A percentile compares a stretch with the other conserved stretches of the same genome.
Conservation (phyloP, 2,329 filamentous ascomycete genomes). For the Pseudogymnoascus sp. region DNA sequence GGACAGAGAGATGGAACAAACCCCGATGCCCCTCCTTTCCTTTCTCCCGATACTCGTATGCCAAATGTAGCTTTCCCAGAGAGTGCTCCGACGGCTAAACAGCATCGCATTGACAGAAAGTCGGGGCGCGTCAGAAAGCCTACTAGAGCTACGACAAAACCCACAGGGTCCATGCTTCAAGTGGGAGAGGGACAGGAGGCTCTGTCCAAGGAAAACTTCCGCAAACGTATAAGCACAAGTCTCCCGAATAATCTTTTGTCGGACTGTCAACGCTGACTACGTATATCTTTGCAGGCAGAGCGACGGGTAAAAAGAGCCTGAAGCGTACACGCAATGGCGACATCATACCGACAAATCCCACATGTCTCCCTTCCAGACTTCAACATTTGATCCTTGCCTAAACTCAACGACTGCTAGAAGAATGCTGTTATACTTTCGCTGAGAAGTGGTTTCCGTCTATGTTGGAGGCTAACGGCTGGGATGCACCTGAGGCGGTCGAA, state of each 20-base stretch:
- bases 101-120: too few relatives aligned
- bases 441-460: not conserved
- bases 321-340: too few relatives aligned
- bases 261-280: not conserved
- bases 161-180: not conserved
- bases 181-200: constrained; percentile 4
- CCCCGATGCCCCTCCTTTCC: too few relatives aligned
- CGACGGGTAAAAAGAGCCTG: not conserved
- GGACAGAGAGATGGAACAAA: too few relatives aligned
- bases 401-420: not conserved
- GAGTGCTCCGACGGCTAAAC: too few relatives aligned
- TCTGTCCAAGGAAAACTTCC: constrained; percentile 10
- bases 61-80: too few relatives aligned
- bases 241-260: constrained; percentile 6
- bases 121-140: too few relatives aligned
- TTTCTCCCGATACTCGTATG: too few relatives aligned
- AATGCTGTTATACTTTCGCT: not conserved
- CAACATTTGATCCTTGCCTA: not conserved
- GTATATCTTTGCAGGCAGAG: not conserved
- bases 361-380: not conserved
- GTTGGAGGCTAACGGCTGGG: not conserved
- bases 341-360: too few relatives aligned
- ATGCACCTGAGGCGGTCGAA: too few relatives aligned
- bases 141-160: too few relatives aligned
- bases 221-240: constrained; percentile 11